Evolutionary conservation across 1,284 basidiomycete genomes (phyloP).

Genomic region (Hypsizygus ulmarius): DNA sequence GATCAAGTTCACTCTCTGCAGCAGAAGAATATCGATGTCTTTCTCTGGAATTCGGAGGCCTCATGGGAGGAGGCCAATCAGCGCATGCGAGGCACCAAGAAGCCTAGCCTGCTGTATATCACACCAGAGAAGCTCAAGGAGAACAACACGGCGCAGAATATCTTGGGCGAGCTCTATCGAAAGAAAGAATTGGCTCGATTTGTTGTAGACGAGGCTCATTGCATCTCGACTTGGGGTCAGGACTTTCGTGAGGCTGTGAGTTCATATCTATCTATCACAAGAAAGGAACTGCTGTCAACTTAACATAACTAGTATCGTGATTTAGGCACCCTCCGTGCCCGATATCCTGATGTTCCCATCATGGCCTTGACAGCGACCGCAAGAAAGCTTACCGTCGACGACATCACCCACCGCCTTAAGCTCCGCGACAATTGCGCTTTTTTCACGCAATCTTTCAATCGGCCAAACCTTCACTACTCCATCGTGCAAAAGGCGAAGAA

Average conservation of each 20-base stretch:
- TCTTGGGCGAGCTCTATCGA: conserved; percentile 59
- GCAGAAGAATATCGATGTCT: conserved; percentile 67
- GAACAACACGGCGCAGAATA: conserved; percentile 53
- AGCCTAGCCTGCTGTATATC: conserved; percentile 79
- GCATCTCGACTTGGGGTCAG: conserved; percentile 84
- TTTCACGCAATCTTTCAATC: conserved; percentile 88
- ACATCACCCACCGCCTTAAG: conserved; percentile 75
- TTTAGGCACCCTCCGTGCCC: conserved; percentile 66
- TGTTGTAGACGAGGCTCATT: conserved; percentile 96
- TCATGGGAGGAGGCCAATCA: conserved; percentile 42
- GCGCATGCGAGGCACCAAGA: conserved; percentile 41
- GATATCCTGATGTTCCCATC: conserved; percentile 81
- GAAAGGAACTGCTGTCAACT: not conserved
- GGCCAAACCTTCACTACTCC: conserved; percentile 85
- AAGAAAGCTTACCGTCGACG: conserved; percentile 70
- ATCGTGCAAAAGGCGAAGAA: conserved; percentile 64
- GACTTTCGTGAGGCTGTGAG: conserved; percentile 77
- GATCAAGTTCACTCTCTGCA: conserved; percentile 84
- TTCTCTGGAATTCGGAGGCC: conserved; percentile 68
- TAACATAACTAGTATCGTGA: conserved; percentile 53
- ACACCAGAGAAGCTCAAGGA: conserved; percentile 88
- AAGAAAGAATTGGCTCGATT: conserved; percentile 76
- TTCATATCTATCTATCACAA: conserved; percentile 10
- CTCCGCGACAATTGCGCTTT: conserved; percentile 54
- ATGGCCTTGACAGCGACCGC: conserved; percentile 98